Conservation (phyloP, 2,329 filamentous ascomycete genomes). For the Phialocephala sp. region DNA sequence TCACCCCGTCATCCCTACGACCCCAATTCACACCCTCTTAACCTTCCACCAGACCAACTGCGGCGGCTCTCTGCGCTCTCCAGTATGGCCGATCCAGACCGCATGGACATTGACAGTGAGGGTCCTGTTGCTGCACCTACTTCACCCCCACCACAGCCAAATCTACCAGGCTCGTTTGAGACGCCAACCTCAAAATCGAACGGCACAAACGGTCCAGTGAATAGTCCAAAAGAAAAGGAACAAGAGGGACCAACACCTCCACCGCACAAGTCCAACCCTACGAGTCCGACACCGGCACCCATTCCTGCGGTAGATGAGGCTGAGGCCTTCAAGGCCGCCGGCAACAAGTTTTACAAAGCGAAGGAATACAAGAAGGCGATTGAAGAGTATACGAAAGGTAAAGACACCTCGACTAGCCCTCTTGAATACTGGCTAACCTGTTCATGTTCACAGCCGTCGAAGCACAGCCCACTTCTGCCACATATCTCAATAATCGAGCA, state of each 20-base stretch:
- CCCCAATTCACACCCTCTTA: constrained; percentile 82
- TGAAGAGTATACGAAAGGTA: constrained; percentile 94
- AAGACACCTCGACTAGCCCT: constrained; percentile 3
- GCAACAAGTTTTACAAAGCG: constrained; percentile 97
- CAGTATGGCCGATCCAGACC: constrained; percentile 57
- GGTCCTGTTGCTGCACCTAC: constrained; percentile 53
- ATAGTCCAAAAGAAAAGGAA: constrained; percentile 46
- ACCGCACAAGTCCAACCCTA: constrained; percentile 70
- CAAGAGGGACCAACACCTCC: constrained; percentile 70
- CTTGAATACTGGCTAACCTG: constrained; percentile 18
- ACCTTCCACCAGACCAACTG: constrained; percentile 87
- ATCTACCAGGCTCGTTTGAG: constrained; percentile 49
- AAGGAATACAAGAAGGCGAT: constrained; percentile 88
- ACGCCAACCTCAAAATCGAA: constrained; percentile 54
- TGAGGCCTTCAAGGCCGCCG: constrained; percentile 88
- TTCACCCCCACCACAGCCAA: constrained; percentile 58
- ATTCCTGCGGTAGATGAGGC: constrained; percentile 67
- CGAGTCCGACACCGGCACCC: constrained; percentile 59
- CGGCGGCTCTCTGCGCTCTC: constrained; percentile 75
- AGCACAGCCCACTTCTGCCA: constrained; percentile 81
- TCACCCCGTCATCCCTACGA: constrained; percentile 55
- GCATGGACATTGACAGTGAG: constrained; percentile 81
- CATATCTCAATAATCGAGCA: constrained; percentile 92
- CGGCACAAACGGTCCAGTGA: constrained; percentile 45
- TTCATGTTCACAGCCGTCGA: constrained; percentile 73